Percentiles rank a stretch among this genome's conserved stretches.
Evolutionary conservation across 805 yeast genomes (phyloP).

Genomic region (Sugiyamaella floridensis): DNA sequence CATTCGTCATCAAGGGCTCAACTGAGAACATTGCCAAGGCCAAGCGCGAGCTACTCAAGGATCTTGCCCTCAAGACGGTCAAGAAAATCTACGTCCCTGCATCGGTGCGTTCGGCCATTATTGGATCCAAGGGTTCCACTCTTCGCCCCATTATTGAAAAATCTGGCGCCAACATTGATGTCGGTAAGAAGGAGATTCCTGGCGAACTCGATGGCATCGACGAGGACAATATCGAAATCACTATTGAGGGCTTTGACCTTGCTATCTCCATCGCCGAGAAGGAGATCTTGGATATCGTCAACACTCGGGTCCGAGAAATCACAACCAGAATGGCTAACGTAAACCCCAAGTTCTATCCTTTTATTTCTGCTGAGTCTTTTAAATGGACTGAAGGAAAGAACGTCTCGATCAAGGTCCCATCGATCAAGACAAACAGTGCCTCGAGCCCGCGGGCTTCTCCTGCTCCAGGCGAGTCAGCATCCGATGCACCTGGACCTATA

Average conservation of each 20-base stretch:
- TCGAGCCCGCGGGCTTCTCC: neutral
- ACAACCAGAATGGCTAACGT: slow-evolving; percentile 20
- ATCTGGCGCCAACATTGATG: slow-evolving; percentile 63
- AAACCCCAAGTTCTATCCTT: slow-evolving; percentile 24
- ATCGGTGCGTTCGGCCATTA: slow-evolving; percentile 65
- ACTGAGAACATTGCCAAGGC: slow-evolving; percentile 60
- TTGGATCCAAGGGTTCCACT: slow-evolving; percentile 80
- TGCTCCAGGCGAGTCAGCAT: neutral
- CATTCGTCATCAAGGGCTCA: slow-evolving; percentile 74
- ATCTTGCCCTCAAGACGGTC: slow-evolving; percentile 66
- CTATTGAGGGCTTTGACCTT: slow-evolving; percentile 76
- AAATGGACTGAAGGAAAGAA: slow-evolving; percentile 1
- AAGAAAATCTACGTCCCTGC: slow-evolving; percentile 65
- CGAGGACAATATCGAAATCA: slow-evolving; percentile 53
- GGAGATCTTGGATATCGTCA: slow-evolving; percentile 64
- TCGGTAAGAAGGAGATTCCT: slow-evolving; percentile 33
- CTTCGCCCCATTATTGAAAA: slow-evolving; percentile 70
- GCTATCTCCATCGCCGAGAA: slow-evolving; percentile 70
- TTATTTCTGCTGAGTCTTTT: slow-evolving; percentile 16
- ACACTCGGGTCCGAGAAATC: slow-evolving; percentile 54
- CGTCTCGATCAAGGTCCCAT: neutral
- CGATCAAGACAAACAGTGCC: neutral
- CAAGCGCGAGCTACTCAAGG: slow-evolving; percentile 66
- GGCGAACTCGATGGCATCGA: slow-evolving; percentile 48
- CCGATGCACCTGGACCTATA: slow-evolving; percentile 34